Evolutionary conservation across 2,329 filamentous ascomycete genomes (phyloP).

Genomic region (Aspergillus pseudonomiae): DNA sequence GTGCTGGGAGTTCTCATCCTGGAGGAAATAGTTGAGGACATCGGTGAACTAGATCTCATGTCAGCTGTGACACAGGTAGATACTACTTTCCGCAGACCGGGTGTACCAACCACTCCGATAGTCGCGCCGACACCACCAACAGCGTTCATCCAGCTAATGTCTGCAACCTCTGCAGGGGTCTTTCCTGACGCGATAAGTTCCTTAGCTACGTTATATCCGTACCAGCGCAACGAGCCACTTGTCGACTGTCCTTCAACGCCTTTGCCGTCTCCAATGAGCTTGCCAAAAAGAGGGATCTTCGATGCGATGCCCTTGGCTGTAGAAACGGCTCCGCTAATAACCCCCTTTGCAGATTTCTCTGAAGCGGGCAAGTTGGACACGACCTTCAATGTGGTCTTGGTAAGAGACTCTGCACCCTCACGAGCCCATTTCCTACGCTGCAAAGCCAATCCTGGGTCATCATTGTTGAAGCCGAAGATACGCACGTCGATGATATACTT

Average conservation of each 20-base stretch:
- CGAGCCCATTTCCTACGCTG: slow-evolving; percentile 49
- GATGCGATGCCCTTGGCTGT: background rate
- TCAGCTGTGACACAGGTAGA: background rate
- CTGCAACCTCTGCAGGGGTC: slow-evolving; percentile 19
- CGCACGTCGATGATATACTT: slow-evolving; percentile 48
- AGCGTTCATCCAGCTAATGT: slow-evolving; percentile 28
- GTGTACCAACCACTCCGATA: slow-evolving; percentile 40
- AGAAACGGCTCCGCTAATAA: background rate
- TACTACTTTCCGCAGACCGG: background rate
- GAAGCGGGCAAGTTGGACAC: slow-evolving; percentile 23
- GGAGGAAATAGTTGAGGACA: slow-evolving; percentile 48
- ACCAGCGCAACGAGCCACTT: slow-evolving; percentile 41
- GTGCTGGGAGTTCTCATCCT: slow-evolving; percentile 43
- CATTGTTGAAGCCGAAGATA: slow-evolving; percentile 52
- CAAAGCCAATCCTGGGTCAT: slow-evolving; percentile 52
- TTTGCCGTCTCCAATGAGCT: background rate
- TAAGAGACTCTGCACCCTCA: slow-evolving; percentile 43
- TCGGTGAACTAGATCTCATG: slow-evolving; percentile 45
- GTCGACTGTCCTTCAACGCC: background rate
- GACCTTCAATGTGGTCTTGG: slow-evolving; percentile 44
- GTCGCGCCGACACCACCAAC: slow-evolving; percentile 47
- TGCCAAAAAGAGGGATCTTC: background rate
- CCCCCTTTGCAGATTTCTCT: background rate
- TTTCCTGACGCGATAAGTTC: slow-evolving; percentile 35
- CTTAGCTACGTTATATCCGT: slow-evolving; percentile 44